phyloP scores from a whole-genome alignment of 495 filamentous ascomycete genomes.

The Zalerion maritima region DNA sequence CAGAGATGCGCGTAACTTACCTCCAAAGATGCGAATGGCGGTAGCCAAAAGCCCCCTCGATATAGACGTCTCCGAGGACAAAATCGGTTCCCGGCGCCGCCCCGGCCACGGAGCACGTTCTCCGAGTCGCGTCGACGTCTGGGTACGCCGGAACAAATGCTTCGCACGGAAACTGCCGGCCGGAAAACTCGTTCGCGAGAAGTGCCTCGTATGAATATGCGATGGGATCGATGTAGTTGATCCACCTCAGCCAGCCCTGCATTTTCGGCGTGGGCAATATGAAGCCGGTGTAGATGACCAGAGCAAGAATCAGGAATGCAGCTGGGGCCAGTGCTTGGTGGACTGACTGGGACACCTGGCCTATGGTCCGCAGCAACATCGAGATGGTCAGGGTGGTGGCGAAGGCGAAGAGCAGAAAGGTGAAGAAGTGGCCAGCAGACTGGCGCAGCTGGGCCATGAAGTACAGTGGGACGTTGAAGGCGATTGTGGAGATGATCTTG shows the following conservation, averaged over 20 bases:
- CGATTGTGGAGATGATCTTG: constrained; percentile 32
- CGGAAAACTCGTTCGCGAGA: constrained; percentile 55
- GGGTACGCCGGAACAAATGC: constrained; percentile 28
- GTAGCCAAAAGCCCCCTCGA: constrained; percentile 40
- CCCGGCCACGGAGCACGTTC: constrained; percentile 41
- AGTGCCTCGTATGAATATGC: constrained; percentile 59
- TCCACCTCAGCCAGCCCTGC: constrained; percentile 67
- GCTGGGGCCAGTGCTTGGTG: constrained; percentile 59
- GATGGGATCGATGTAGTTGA: constrained; percentile 62
- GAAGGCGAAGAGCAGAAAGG: constrained; percentile 43
- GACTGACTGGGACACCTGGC: constrained; percentile 49
- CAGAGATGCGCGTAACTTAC: constrained; percentile 53
- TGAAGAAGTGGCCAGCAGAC: constrained; percentile 43
- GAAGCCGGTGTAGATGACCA: constrained; percentile 69
- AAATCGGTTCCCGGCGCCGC: constrained; percentile 28
- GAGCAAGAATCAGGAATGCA: constrained; percentile 36
- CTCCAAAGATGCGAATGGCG: constrained; percentile 46
- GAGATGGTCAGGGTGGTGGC: constrained; percentile 41
- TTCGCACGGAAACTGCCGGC: constrained; percentile 32
- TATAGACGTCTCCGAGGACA: constrained; percentile 40
- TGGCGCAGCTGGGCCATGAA: constrained; percentile 41
- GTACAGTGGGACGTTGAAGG: constrained; percentile 44
- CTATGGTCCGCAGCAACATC: constrained; percentile 52
- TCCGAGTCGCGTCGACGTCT: constrained; percentile 27
- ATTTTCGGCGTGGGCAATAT: constrained; percentile 54